phyloP scores from a whole-genome alignment of 2,329 filamentous ascomycete genomes.

The Penicillium janthinellum region DNA sequence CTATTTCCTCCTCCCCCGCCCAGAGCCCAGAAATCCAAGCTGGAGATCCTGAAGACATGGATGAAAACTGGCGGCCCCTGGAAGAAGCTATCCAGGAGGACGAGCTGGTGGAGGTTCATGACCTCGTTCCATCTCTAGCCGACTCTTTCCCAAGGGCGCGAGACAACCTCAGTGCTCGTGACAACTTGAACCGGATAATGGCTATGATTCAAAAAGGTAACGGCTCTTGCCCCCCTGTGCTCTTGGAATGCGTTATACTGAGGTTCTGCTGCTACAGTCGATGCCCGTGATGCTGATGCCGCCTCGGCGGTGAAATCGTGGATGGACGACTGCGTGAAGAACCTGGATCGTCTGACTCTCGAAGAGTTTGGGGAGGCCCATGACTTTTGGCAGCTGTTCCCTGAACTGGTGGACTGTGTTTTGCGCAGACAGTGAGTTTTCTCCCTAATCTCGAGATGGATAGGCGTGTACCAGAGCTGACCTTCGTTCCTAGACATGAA shows the following conservation, averaged over 20 bases:
- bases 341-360: slow-evolving; percentile 37
- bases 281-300: slow-evolving; percentile 32
- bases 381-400: slow-evolving; percentile 51
- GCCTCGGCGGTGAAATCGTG: slow-evolving; percentile 45
- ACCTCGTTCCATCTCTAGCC: slow-evolving; percentile 31
- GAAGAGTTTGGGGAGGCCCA: slow-evolving; percentile 42
- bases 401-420: slow-evolving; percentile 42
- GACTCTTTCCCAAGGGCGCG: slow-evolving; percentile 43
- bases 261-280: slow-evolving; percentile 25
- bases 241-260: background rate
- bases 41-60: slow-evolving; percentile 52
- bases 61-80: slow-evolving; percentile 48
- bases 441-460: background rate
- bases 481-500: slow-evolving; percentile 27
- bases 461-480: slow-evolving; percentile 10
- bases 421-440: slow-evolving; percentile 42
- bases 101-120: slow-evolving; percentile 40
- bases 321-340: slow-evolving; percentile 42
- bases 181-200: slow-evolving; percentile 38
- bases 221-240: background rate
- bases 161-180: slow-evolving; percentile 28
- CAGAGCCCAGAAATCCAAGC: slow-evolving; percentile 53
- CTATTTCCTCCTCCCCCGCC: slow-evolving; percentile 47
- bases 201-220: slow-evolving; percentile 43
- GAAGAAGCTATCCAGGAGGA: slow-evolving; percentile 38